Percentiles rank a stretch among this genome's conserved stretches.
Conservation (phyloP, 2,329 filamentous ascomycete genomes). For the Nemania abortiva region DNA sequence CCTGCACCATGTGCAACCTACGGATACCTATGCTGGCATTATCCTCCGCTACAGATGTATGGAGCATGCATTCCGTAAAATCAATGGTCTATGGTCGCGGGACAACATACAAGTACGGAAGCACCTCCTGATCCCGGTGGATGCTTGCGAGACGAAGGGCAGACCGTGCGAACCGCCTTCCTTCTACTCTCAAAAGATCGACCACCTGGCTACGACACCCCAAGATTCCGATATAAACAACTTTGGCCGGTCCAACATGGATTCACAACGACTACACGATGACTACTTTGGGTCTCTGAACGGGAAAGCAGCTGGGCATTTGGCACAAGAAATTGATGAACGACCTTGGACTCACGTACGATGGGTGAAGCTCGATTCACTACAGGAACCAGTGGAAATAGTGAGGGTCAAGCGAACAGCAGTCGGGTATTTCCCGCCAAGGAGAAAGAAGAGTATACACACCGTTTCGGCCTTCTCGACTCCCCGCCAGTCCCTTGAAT, state of each 20-base stretch:
- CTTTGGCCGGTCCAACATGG: conserved; percentile 37
- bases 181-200: conserved; percentile 57
- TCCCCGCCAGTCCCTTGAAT: conserved; percentile 74
- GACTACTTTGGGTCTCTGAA: conserved; percentile 59
- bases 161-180: conserved; percentile 70
- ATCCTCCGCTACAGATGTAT: conserved; percentile 91
- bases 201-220: conserved; percentile 66
- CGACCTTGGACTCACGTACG: conserved; percentile 86
- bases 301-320: conserved; percentile 48
- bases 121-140: conserved; percentile 85
- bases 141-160: conserved; percentile 87
- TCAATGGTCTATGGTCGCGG: conserved; percentile 94
- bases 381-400: conserved; percentile 80
- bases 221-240: conserved; percentile 49
- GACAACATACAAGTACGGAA: conserved; percentile 89
- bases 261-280: conserved; percentile 50
- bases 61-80: conserved; percentile 83
- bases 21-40: conserved; percentile 91
- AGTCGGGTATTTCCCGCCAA: conserved; percentile 91
- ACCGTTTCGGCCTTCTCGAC: conserved; percentile 75
- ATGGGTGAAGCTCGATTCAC: conserved; percentile 85
- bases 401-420: conserved; percentile 83
- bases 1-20: conserved; percentile 83
- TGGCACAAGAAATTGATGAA: conserved; percentile 65
- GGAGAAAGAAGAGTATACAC: conserved; percentile 83